These are phyloP conservation scores for Trametes villosa DNA, from an alignment of 768 basidiomycete species.

Conservation along the genomic window DNA sequence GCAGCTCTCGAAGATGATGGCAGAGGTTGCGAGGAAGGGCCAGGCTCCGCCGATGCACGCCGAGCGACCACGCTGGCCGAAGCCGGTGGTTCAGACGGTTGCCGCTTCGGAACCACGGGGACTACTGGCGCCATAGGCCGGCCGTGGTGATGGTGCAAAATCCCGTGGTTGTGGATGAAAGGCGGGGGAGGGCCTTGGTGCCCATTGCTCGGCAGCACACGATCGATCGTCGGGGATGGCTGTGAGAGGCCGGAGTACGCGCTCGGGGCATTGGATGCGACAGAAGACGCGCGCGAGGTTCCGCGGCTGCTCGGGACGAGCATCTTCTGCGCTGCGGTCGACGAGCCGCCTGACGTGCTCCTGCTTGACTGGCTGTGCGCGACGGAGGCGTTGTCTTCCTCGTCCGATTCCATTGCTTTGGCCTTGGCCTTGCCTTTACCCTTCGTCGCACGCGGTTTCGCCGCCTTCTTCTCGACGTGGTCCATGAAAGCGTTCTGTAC, in stretches of 20 bases:
- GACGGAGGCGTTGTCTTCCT: conserved; percentile 18
- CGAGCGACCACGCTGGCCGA: not conserved
- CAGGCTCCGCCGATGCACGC: conserved; percentile 8
- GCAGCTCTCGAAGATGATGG: conserved; percentile 1
- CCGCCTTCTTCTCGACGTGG: too few relatives aligned
- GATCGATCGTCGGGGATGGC: conserved; percentile 29
- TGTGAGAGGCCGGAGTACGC: conserved; percentile 24
- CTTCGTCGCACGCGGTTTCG: conserved; percentile 24
- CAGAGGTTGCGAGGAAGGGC: conserved; percentile 18
- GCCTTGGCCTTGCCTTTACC: conserved; percentile 43
- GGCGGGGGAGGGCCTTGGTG: conserved; percentile 19
- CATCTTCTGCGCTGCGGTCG: conserved; percentile 43
- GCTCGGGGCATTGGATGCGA: conserved; percentile 41
- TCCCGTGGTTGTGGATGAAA: conserved; percentile 33
- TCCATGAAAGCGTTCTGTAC: conserved; percentile 1
- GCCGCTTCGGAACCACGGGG: conserved; percentile 5
- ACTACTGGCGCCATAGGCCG: conserved; percentile 10
- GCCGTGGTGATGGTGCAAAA: conserved; percentile 35
- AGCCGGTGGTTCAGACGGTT: conserved; percentile 9
- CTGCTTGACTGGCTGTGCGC: conserved; percentile 30
- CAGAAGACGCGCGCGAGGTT: conserved; percentile 49
- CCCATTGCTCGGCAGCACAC: conserved; percentile 9
- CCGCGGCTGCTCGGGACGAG: conserved; percentile 31
- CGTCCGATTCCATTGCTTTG: conserved; percentile 7
- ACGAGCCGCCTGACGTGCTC: conserved; percentile 41